Evolutionary conservation across 768 basidiomycete genomes (phyloP), one percentile per base, ranked within the genome.

Genomic region (Macrocybe gigantea): DNA sequence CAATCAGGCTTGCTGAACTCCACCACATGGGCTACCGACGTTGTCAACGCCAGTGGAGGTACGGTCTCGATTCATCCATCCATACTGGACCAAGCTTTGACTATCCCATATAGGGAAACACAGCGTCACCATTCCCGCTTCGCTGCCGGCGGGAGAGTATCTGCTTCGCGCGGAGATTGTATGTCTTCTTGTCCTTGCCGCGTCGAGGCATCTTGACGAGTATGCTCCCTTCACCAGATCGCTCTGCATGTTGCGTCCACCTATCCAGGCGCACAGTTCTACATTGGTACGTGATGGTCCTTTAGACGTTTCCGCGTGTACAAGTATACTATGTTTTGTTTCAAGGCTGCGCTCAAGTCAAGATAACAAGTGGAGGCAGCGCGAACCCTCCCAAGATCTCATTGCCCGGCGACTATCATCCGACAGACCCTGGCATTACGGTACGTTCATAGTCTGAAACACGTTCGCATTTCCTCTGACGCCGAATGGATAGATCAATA

Each of bases 241-340:
- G 60, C 63, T 33, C 53, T 64, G 3, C 74, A 76, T 47, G 67
- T 69, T 22, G 71, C 73, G 2, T 51, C 49, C 15, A 56, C 58
- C 37, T 77, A 77, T 57, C 75, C 74, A 6, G 75, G 74, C 30
- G 74, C 73, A 36, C 72, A 75, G 53, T 72, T 76, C 58, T 75
- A 72, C 56, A 70, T 74, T 40, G 73, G 71, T 66, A 13, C 45
- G 52, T 44, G 2, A 33, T 3, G 6, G 10, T 29, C 40, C 6
- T 42, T 38, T 15, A 1, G 8, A 6, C 40, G 13, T 5, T 9
- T 49, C 12, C 2, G n/a, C n/a, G n/a, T n/a, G 42, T 5, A 10
- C 34, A 14, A 9, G 13, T 10, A 45, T 15, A 14, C 7, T 29
- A 5, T 9, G 11, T 37, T 42, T 41, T 41, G 5, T 33, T 44